Evolutionary conservation across 805 yeast genomes (phyloP), one percentile per base, ranked within the genome.

Genomic region (Komagataella mondaviorum): DNA sequence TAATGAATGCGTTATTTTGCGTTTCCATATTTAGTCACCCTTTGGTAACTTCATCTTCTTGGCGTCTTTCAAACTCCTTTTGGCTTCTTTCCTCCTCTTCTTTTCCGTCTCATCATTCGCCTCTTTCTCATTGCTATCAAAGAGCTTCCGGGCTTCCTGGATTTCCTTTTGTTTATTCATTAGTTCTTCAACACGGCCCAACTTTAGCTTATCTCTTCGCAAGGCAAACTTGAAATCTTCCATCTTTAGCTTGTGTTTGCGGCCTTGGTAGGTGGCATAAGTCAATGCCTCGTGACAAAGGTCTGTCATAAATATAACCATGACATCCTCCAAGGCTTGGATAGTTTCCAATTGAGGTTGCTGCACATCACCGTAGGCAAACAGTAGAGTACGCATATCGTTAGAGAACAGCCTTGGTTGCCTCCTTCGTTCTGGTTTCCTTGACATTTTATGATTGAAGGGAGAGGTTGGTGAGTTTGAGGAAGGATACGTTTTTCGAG

Each of bases 171-270:
- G 83, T 58, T 82, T 64, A 18, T 71, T 66, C 51, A 82, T 70
- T 56, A 85, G 69, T 59, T 83, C 88, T 54, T 79, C 78, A 1
- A 84, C 76, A 64, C 91, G 77, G 2, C 87, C 88, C 12, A 83
- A 70, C 59, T 85, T 85, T 12, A 76, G 68, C 2, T 82, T 78
- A 58, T 85, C 91, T 51, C 73, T 74, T 47, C 89, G 66, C 50
- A 85, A 63, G 0, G 84, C 86, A 63, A 83, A 85, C 61, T 77
- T 80, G 66, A 85, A 78, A 59, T 85, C 90, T 46, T 83, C 89
- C 16, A 84, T 79, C 56, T 79, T 80, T 56, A 85, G 72, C 63
- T 83, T 85, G 54, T 72, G 77, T 44, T 88, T 68, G 22, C 43
- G 24, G 0, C 58, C 57, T 66, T 43, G 87, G 72, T 55, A 73